Conservation (phyloP, 345 rosid species). For the Ailanthus altissimus region DNA sequence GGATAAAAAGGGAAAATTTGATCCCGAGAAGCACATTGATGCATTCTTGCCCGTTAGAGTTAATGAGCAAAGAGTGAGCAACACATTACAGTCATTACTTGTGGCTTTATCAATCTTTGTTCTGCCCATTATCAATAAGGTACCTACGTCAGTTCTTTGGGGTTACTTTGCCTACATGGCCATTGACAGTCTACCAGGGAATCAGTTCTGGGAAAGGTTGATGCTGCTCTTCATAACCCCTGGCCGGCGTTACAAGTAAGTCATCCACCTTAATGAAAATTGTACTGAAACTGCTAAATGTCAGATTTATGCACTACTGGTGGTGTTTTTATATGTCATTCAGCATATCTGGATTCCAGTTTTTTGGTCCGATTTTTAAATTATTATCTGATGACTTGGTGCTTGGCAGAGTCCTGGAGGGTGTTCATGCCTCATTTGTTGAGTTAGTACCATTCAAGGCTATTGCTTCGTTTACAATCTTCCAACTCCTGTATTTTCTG, state of each 20-base stretch:
- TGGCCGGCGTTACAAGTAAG: constrained; percentile 71
- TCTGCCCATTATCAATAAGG: constrained; percentile 59
- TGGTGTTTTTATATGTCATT: not conserved
- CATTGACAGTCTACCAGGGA: constrained; percentile 85
- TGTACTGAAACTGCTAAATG: too few species aligned
- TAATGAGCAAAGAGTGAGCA: constrained; percentile 80
- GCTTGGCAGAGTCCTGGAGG: constrained; percentile 63
- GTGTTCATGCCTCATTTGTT: constrained; percentile 70
- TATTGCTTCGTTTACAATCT: constrained; percentile 56
- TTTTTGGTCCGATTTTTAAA: constrained; percentile 6
- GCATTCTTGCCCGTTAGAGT: constrained; percentile 75
- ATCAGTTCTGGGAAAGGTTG: constrained; percentile 87
- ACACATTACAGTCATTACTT: constrained; percentile 71
- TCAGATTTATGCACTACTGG: too few species aligned
- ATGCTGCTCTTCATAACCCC: constrained; percentile 73
- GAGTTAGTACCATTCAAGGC: constrained; percentile 70
- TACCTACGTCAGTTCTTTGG: constrained; percentile 86
- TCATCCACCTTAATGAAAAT: not conserved
- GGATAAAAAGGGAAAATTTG: constrained; percentile 47
- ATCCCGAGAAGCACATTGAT: constrained; percentile 71
- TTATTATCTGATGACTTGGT: constrained; percentile 11
- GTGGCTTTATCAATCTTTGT: constrained; percentile 56
- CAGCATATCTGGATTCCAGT: not conserved
- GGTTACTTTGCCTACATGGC: too few species aligned
- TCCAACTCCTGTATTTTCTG: constrained; percentile 65